Base-by-base conservation (phyloP, 1,284 basidiomycete genomes). In the Pyrrhoderma noxium region DNA sequence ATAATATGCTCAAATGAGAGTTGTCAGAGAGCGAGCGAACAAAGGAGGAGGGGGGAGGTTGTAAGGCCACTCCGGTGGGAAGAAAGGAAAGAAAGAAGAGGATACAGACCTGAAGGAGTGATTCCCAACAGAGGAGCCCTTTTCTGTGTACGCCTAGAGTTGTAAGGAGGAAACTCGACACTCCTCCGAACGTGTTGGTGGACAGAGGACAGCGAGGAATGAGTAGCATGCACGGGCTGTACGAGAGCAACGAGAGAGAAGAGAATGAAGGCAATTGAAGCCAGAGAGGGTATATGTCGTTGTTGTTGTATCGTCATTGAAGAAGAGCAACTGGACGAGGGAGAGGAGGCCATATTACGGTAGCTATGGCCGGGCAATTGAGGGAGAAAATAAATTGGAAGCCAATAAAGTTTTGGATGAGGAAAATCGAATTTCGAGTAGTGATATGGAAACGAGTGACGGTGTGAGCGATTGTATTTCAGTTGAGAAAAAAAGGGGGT, bases 401-500 rank as follows among this genome's bases (percentile, higher is more conserved):
- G 27, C 11, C 11, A 31, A 31, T 31, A 31, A 31, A 5, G 11
- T 31, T 31, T 31, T 5, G 11, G 11, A 11, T 31, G 11, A 31
- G 27, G 11, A 31, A 31, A 31, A 11, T 5, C 7, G 27, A 31
- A 5, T 31, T 31, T 31, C 11, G 27, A 31, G 27, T 11, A 11
- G 27, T 31, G 27, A 31, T 31, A 11, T 5, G 11, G 27, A 31
- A 31, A 31, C 27, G 27, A 45, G 18, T n/a, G 47, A 45, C 22
- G 14, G 41, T 36, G n/a, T 4, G 19, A 37, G 18, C 67, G 38
- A 8, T 73, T 71, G 21, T 71, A 68, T 42, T 75, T 66, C 11
- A 70, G 65, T 66, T 76, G 72, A 3, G 71, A 68, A 31, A 64
- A 57, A 19, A 58, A 47, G 9, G 27, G 27, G 61, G 39, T 14